Conservation (phyloP, 2,329 filamentous ascomycete genomes). For the Neoascochyta sp. region DNA sequence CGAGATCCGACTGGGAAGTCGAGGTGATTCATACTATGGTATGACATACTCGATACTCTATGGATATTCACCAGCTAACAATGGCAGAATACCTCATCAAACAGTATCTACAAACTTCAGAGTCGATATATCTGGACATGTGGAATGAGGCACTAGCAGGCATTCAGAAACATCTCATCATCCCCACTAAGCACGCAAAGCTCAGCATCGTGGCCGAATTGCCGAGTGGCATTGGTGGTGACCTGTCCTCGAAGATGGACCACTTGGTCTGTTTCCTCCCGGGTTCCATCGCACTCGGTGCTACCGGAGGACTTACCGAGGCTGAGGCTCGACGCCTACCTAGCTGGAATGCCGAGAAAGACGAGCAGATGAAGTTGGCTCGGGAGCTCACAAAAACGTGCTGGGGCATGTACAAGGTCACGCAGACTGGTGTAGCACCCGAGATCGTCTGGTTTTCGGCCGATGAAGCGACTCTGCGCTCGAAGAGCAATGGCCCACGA, state of each 20-base stretch:
- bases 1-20: conserved; percentile 87
- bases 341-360: conserved; percentile 71
- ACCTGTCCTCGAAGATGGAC: conserved; percentile 85
- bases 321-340: conserved; percentile 66
- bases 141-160: conserved; percentile 84
- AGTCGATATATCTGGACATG: conserved; percentile 81
- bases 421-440: conserved; percentile 78
- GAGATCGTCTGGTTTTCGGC: conserved; percentile 89
- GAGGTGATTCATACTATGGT: conserved; percentile 89
- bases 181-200: conserved; percentile 72
- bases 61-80: neutral
- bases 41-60: neutral
- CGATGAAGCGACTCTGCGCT: conserved; percentile 57
- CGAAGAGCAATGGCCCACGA: conserved; percentile 43
- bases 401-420: conserved; percentile 92
- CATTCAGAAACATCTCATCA: conserved; percentile 83
- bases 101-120: conserved; percentile 90
- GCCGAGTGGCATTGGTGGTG: conserved; percentile 62
- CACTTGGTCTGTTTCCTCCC: conserved; percentile 96
- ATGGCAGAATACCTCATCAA: conserved; percentile 79
- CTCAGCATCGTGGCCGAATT: conserved; percentile 85
- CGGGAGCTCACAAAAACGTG: conserved; percentile 90
- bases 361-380: conserved; percentile 80
- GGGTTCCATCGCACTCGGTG: conserved; percentile 83
- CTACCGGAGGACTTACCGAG: conserved; percentile 72